Evolutionary conservation across 2,329 filamentous ascomycete species (phyloP).

Genomic region (Calonectria leucothoes): DNA sequence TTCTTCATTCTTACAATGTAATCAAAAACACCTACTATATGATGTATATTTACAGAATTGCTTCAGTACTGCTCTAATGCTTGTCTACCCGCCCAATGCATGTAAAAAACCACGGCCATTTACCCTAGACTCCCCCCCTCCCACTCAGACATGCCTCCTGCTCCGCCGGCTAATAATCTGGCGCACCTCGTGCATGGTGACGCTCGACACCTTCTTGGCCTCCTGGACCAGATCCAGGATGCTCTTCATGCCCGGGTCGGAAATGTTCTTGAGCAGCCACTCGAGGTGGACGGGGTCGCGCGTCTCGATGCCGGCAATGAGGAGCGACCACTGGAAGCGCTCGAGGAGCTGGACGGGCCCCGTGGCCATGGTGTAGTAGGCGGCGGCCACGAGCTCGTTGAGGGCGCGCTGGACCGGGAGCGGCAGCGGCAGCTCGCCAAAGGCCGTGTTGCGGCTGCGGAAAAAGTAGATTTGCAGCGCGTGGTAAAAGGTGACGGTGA

Average conservation of each 20-base stretch:
- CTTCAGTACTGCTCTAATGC: background rate
- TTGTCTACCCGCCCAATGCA: background rate
- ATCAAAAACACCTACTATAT: background rate
- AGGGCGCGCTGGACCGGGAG: background rate
- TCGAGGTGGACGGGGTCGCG: slow-evolving; percentile 31
- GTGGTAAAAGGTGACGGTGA: slow-evolving; percentile 20
- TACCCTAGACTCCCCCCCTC: no score
- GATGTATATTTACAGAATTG: background rate
- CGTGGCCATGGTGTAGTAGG: slow-evolving; percentile 20
- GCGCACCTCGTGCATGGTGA: slow-evolving; percentile 1
- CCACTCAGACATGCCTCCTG: background rate
- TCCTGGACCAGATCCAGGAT: slow-evolving; percentile 4
- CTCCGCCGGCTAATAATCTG: background rate
- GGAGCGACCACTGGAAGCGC: slow-evolving; percentile 26
- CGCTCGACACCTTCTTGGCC: slow-evolving; percentile 18
- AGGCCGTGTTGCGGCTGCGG: background rate
- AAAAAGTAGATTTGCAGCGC: slow-evolving; percentile 19
- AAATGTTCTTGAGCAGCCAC: slow-evolving; percentile 33
- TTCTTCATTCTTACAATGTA: background rate
- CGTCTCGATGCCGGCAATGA: slow-evolving; percentile 33
- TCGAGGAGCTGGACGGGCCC: slow-evolving; percentile 25
- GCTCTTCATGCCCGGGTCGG: slow-evolving; percentile 33
- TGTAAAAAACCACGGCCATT: background rate
- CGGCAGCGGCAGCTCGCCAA: slow-evolving; percentile 8
- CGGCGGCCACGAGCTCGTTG: background rate